phyloP scores from a whole-genome alignment of 2,329 filamentous ascomycete species.

The Colletotrichum karsti region DNA sequence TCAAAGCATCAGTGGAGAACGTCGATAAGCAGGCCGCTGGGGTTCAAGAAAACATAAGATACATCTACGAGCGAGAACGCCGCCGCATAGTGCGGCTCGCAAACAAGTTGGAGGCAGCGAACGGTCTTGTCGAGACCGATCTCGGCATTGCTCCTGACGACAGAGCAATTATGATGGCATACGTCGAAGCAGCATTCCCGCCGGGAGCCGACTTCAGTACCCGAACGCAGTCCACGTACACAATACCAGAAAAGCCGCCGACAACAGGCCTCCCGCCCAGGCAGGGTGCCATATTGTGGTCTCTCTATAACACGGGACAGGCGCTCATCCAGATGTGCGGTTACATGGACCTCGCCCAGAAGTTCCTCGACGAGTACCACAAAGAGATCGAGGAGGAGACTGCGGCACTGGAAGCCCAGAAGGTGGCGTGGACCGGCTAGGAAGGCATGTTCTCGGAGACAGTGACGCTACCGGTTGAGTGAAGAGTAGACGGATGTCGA shows the following conservation, averaged over 20 bases:
- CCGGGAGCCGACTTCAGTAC: neutral
- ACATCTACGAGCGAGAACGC: slow-evolving; percentile 44
- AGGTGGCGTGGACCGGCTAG: too few species aligned
- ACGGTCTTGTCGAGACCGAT: neutral
- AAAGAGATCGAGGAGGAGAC: slow-evolving; percentile 34
- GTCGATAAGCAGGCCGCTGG: slow-evolving; percentile 39
- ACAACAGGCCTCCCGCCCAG: neutral
- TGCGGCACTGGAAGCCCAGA: neutral
- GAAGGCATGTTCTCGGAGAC: too few species aligned
- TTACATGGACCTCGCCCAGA: slow-evolving; percentile 32
- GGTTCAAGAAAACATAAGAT: slow-evolving; percentile 41
- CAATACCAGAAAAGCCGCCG: neutral
- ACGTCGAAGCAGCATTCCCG: slow-evolving; percentile 9
- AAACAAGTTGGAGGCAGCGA: slow-evolving; percentile 10
- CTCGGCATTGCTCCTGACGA: neutral
- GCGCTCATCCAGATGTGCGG: slow-evolving; percentile 31
- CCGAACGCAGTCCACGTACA: slow-evolving; percentile 9
- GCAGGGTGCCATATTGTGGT: slow-evolving; percentile 23
- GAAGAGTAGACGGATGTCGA: too few species aligned
- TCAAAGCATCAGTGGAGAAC: slow-evolving; percentile 38
- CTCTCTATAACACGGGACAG: slow-evolving; percentile 31
- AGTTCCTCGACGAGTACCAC: slow-evolving; percentile 31
- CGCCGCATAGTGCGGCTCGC: slow-evolving; percentile 37
- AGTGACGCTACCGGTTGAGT: too few species aligned
- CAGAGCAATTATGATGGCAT: neutral